Conservation (phyloP, 129 eudicot genomes). For the Flaveria trinervia region DNA sequence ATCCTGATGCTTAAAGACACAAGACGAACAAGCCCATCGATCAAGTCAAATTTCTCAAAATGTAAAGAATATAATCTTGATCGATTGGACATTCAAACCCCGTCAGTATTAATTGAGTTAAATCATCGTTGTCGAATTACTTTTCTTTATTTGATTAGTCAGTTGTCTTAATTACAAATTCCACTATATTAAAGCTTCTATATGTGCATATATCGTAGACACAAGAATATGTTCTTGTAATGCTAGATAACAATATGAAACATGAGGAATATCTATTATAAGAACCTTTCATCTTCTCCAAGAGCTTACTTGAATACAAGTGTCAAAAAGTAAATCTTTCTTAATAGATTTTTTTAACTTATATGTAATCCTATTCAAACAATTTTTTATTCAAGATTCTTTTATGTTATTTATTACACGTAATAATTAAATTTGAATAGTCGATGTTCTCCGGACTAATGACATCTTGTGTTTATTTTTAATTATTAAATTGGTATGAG, state of each 20-base stretch:
- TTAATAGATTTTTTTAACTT: neutral
- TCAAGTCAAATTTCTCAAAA: conserved; percentile 38
- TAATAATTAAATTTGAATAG: no score
- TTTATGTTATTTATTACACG: no score
- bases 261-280: conserved; percentile 34
- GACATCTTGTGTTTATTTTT: no score
- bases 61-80: conserved; percentile 24
- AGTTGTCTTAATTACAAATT: conserved; percentile 36
- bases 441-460: no score
- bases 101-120: conserved; percentile 28
- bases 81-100: neutral
- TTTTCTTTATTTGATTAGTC: conserved; percentile 38
- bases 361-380: neutral
- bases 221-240: conserved; percentile 32
- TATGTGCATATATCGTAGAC: conserved; percentile 1
- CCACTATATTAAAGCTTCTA: conserved; percentile 30
- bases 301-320: conserved; percentile 27
- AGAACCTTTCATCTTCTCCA: conserved; percentile 28
- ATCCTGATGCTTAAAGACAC: conserved; percentile 45
- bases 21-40: conserved; percentile 32
- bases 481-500: no score
- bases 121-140: conserved; percentile 14
- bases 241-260: conserved; percentile 15
- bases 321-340: conserved; percentile 13
- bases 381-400: no score